Evolutionary conservation across 2,329 filamentous ascomycete species (phyloP), one percentile per base, ranked within the genome.

Genomic region (Massarina eburnea): DNA sequence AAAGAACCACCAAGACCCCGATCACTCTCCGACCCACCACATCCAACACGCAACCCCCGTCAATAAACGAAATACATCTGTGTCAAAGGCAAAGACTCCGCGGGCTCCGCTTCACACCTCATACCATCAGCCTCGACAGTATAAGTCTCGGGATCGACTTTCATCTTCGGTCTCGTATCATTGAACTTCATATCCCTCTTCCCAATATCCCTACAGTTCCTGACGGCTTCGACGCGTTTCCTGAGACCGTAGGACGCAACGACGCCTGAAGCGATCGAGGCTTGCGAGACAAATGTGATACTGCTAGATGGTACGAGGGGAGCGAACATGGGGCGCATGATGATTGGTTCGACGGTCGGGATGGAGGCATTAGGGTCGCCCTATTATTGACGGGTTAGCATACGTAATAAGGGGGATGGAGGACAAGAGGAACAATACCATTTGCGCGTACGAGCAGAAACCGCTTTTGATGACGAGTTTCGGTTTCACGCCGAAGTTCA

Each of bases 131-230:
- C 91, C 73, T 92, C 85, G 20, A 96, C 91, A 14, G 77, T 76
- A 74, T 96, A 97, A 62, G 81, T 85, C 78, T 97, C 92, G 4
- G 92, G 88, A 69, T 97, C 91, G 49, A 97, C 91, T 60, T 77
- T 84, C 89, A 97, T 96, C 73, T 79, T 83, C 12, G 92, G 92
- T 82, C 83, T 90, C 43, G 73, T 72, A 62, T 90, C 84, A 69
- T 96, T 96, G 71, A 83, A 91, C 64, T 89, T 91, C 91, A 96
- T 96, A 71, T 96, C 88, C 59, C 73, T 78, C 79, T 96, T 96
- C 34, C 85, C 78, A 35, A 96, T 80, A 24, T 70, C 80, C 48
- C 91, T 79, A 69, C 91, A 95, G 45, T 81, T 81, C 64, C 79
- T 84, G 39, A 96, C 90, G 3, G 89, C 76, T 73, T 94, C 89